phyloP scores from a whole-genome alignment of 73 alveolate genomes.

The Paraurostyla sp. region DNA sequence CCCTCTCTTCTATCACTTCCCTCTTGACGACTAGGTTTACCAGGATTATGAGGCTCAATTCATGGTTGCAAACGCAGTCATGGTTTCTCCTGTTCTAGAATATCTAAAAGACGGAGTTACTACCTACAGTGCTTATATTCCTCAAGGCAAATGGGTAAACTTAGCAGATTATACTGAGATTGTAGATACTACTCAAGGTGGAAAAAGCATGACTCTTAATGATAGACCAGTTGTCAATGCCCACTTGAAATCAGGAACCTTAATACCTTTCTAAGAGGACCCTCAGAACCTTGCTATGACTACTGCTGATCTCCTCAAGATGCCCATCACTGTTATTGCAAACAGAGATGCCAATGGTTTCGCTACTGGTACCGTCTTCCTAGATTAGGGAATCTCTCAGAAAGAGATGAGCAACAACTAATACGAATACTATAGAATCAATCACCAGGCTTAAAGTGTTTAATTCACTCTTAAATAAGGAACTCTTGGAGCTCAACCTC shows the following conservation, averaged over 20 bases:
- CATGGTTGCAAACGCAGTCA: slow-evolving; percentile 62
- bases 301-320: slow-evolving; percentile 74
- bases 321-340: slow-evolving; percentile 69
- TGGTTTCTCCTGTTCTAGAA: slow-evolving; percentile 66
- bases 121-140: slow-evolving; percentile 62
- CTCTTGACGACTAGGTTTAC: slow-evolving; percentile 68
- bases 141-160: slow-evolving; percentile 66
- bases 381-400: slow-evolving; percentile 63
- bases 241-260: slow-evolving; percentile 74
- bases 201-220: neutral
- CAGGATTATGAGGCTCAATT: slow-evolving; percentile 48
- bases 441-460: neutral
- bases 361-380: slow-evolving; percentile 76
- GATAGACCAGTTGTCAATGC: slow-evolving; percentile 72
- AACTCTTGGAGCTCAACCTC: neutral
- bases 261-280: slow-evolving; percentile 76
- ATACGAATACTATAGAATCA: slow-evolving; percentile 26
- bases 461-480: neutral
- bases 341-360: slow-evolving; percentile 73
- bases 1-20: slow-evolving; percentile 93
- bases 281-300: slow-evolving; percentile 32
- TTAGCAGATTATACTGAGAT: slow-evolving; percentile 33
- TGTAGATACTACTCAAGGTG: neutral
- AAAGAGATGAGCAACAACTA: neutral
- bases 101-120: neutral